Evolutionary conservation across 108 stramenopile genomes (phyloP).

Genomic region (Phaeodactylum tricornutum): DNA sequence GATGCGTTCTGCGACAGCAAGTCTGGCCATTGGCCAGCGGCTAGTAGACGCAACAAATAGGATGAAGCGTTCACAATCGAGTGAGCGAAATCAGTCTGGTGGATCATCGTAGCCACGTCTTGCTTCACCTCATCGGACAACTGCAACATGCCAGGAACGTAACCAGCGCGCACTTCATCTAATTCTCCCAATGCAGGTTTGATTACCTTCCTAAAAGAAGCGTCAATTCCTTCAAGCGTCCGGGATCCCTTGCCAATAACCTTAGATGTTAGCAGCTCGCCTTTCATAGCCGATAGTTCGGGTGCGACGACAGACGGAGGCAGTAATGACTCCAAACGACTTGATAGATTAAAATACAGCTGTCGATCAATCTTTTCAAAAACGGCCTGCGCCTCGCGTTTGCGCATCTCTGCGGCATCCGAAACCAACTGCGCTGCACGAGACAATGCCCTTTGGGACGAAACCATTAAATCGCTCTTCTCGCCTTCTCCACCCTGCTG

Average conservation of each 20-base stretch:
- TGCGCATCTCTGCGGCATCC: constrained; percentile 67
- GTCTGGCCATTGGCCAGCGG: constrained; percentile 82
- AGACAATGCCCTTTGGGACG: constrained; percentile 74
- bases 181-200: constrained; percentile 40
- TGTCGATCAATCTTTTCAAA: constrained; percentile 57
- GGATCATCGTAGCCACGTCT: constrained; percentile 56
- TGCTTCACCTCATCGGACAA: constrained; percentile 51
- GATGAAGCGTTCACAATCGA: constrained; percentile 47
- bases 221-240: constrained; percentile 46
- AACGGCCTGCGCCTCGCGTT: constrained; percentile 54
- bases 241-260: constrained; percentile 64
- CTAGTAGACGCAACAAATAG: constrained; percentile 52
- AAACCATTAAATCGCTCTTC: constrained; percentile 46
- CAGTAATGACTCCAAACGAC: constrained; percentile 52
- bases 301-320: constrained; percentile 42
- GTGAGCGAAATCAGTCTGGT: constrained; percentile 57
- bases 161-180: constrained; percentile 14
- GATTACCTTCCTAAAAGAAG: constrained; percentile 38
- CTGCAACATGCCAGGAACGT: constrained; percentile 6
- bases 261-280: constrained; percentile 63
- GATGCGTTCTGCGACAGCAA: constrained; percentile 54
- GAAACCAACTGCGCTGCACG: constrained; percentile 65
- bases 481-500: constrained; percentile 69
- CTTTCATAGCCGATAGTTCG: constrained; percentile 71
- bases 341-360: constrained; percentile 39